Conservation (phyloP, 2,329 filamentous ascomycete genomes). For the Fusarium paranaense region DNA sequence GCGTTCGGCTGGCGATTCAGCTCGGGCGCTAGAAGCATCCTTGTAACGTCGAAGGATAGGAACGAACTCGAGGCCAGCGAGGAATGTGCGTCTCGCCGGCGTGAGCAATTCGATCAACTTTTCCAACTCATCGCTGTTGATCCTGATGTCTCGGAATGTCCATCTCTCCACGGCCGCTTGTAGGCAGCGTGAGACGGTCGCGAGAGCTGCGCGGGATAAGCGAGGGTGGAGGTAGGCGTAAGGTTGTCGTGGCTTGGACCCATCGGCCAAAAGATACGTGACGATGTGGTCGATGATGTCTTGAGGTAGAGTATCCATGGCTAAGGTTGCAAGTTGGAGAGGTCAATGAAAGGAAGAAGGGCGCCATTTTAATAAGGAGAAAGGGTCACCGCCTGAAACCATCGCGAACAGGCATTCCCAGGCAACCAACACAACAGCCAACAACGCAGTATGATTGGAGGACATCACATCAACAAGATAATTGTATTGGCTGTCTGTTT, state of each 20-base stretch:
- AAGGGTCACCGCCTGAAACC: background rate
- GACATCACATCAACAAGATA: background rate
- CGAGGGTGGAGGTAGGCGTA: background rate
- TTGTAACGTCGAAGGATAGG: constrained; percentile 1
- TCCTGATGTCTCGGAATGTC: constrained; percentile 5
- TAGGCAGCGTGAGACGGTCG: constrained; percentile 1
- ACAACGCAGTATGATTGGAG: background rate
- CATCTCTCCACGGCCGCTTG: constrained; percentile 8
- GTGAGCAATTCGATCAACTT: constrained; percentile 1
- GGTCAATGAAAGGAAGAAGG: background rate
- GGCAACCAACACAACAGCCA: background rate
- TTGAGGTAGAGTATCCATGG: constrained; percentile 10
- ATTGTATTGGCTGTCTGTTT: constrained; percentile 24
- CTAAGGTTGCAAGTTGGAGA: background rate
- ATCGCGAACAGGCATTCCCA: background rate
- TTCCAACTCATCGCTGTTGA: constrained; percentile 8
- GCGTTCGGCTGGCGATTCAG: constrained; percentile 11
- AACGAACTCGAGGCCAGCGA: constrained; percentile 6
- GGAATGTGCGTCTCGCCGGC: background rate
- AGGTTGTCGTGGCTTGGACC: background rate
- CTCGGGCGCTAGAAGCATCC: background rate
- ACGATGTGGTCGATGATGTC: constrained; percentile 11
- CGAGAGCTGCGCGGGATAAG: background rate
- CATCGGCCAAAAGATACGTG: background rate
- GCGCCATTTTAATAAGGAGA: background rate